Base-by-base conservation (phyloP, 2,329 filamentous ascomycete species). In the Fusarium succisae region DNA sequence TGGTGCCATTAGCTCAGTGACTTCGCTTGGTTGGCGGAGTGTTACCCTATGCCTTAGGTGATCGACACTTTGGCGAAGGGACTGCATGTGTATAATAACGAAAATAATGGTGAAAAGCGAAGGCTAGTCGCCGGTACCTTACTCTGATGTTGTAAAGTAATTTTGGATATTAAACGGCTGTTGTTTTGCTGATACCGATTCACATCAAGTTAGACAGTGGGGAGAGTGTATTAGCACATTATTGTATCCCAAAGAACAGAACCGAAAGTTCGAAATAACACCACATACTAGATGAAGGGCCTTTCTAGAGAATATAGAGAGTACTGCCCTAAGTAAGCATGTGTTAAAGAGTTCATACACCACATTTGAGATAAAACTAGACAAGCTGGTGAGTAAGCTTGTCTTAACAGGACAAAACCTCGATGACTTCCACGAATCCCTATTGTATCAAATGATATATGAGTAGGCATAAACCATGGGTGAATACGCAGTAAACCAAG, bases 221-320 rank as follows among this genome's bases (percentile, higher is more conserved):
- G 32, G 0, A 32, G 3, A 17, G 0, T 9, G 4, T 5, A 17
- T 1, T 1, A 15, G 7, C 35, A 37, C 32, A 3, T 3, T 3
- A 32, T 32, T 6, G 32, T 32, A 2, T 32, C 5, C 32, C 13
- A 32, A 4, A 28, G 20, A 12, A 30, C 20, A 13, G 8, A 3
- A 18, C 15, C 14, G 3, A 4, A 30, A n/a, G 15, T 12, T n/a
- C 11, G 18, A 5, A 8, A 7, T 13, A 2, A 32, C n/a, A 11
- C 22, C 15, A 50, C 15, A 2, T 18, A 18, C 3, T 8, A n/a
- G 5, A 32, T 2, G 3, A n/a, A 32, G 22, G 15, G 14, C 8
- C 11, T 18, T 17, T 18, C 10, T 9, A 7, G 20, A 32, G 15
- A 0, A 50, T 6, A 13, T 11, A 30, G 3, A 50, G 28, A n/a